Percentiles rank a stretch among this genome's conserved stretches.
phyloP scores from a whole-genome alignment of 1,284 basidiomycete genomes.

The Porodaedalea pini region DNA sequence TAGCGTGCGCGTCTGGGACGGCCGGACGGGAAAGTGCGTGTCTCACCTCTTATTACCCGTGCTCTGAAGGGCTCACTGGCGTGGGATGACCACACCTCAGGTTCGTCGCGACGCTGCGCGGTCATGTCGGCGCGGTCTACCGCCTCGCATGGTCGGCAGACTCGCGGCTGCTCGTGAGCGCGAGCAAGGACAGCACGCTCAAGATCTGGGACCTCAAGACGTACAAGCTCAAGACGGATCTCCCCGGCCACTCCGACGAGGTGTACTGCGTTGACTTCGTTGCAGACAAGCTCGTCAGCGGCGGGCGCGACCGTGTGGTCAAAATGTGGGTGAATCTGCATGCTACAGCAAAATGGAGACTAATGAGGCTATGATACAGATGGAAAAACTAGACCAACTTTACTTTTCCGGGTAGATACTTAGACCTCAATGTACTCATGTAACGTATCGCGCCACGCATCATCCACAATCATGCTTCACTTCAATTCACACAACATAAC shows the following conservation, averaged over 20 bases:
- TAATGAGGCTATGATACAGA: neutral
- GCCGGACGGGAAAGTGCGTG: constrained; percentile 78
- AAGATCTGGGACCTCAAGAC: constrained; percentile 97
- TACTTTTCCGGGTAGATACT: neutral
- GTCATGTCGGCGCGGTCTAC: constrained; percentile 94
- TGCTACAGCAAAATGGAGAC: neutral
- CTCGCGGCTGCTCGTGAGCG: constrained; percentile 86
- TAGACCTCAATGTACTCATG: too few relatives aligned
- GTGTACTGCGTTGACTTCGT: constrained; percentile 99
- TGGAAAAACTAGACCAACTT: constrained; percentile 15
- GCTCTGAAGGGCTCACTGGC: neutral
- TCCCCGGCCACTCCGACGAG: constrained; percentile 96
- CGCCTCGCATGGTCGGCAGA: constrained; percentile 94
- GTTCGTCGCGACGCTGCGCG: constrained; percentile 86
- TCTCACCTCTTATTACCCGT: neutral
- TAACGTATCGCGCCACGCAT: too few relatives aligned
- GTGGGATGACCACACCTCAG: constrained; percentile 29
- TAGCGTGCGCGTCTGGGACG: constrained; percentile 92
- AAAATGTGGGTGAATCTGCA: constrained; percentile 57
- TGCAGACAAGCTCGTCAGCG: constrained; percentile 96
- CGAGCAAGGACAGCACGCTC: constrained; percentile 93
- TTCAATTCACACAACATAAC: neutral
- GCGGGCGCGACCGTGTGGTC: constrained; percentile 72
- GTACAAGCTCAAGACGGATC: constrained; percentile 88
- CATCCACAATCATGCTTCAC: too few relatives aligned